A percentile compares a stretch with the other conserved stretches of the same genome.
These are phyloP conservation scores for Cercophora scortea DNA, from an alignment of 495 filamentous ascomycete species.

Conservation along the genomic window DNA sequence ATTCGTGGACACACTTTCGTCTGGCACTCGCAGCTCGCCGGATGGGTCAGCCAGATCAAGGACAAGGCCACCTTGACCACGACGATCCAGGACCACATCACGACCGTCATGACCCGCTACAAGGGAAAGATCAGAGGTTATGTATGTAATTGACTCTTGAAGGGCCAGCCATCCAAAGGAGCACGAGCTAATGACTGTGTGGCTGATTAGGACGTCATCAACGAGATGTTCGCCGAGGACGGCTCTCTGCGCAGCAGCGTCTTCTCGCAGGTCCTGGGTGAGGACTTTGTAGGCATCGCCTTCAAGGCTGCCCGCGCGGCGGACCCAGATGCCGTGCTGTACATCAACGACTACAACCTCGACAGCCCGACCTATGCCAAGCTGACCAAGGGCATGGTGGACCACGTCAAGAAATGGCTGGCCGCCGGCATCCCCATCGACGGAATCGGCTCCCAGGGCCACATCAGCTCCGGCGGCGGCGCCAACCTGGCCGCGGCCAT, in stretches of 20 bases:
- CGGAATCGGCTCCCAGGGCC: slow-evolving; percentile 62
- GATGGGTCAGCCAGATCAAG: slow-evolving; percentile 49
- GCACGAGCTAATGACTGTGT: background rate
- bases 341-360: slow-evolving; percentile 66
- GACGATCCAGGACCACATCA: slow-evolving; percentile 54
- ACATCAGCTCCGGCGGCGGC: slow-evolving; percentile 45
- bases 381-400: slow-evolving; percentile 51
- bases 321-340: slow-evolving; percentile 52
- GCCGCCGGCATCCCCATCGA: slow-evolving; percentile 62
- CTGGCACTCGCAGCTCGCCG: slow-evolving; percentile 59
- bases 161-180: background rate
- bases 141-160: slow-evolving; percentile 22
- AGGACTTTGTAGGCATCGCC: slow-evolving; percentile 51
- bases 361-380: slow-evolving; percentile 42
- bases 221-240: slow-evolving; percentile 61
- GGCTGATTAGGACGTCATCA: slow-evolving; percentile 53
- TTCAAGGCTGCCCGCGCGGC: slow-evolving; percentile 52
- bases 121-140: slow-evolving; percentile 56
- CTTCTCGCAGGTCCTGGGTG: slow-evolving; percentile 53
- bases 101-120: slow-evolving; percentile 47
- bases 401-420: slow-evolving; percentile 59
- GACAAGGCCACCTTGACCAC: slow-evolving; percentile 42
- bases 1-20: slow-evolving; percentile 57
- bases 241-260: slow-evolving; percentile 47
- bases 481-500: slow-evolving; percentile 41